Percentiles rank a stretch among this genome's conserved stretches.
Evolutionary conservation across 345 rosid species (phyloP).

Genomic region (Citrus unshiu): DNA sequence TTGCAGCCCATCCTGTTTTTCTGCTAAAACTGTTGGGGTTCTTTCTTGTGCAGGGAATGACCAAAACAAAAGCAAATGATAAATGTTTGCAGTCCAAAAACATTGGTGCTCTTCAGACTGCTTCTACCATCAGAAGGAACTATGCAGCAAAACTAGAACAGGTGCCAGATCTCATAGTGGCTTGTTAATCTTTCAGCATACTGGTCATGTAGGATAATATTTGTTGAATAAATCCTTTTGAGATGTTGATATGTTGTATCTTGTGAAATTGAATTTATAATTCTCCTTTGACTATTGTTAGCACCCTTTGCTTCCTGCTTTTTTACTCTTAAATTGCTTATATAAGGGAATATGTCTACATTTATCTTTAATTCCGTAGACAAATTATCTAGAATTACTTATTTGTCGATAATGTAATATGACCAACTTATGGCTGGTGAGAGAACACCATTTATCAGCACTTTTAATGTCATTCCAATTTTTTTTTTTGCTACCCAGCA

Average conservation of each 20-base stretch:
- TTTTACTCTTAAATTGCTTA: no score
- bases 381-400: no score
- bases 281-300: not conserved
- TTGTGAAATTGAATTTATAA: not conserved
- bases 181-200: no score
- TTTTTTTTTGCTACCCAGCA: not conserved
- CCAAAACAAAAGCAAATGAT: conserved; percentile 33
- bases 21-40: conserved; percentile 14
- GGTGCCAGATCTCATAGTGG: conserved; percentile 31
- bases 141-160: conserved; percentile 54
- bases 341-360: no score
- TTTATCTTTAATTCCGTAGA: no score
- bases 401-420: not conserved
- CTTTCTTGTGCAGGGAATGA: conserved; percentile 43
- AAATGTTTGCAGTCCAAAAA: conserved; percentile 33
- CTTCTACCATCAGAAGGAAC: conserved; percentile 46
- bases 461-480: not conserved
- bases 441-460: not conserved
- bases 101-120: conserved; percentile 36
- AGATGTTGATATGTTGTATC: not conserved
- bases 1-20: conserved; percentile 2
- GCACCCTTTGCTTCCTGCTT: no score
- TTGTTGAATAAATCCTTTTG: conserved; percentile 6
- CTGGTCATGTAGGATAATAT: not conserved
- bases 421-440: not conserved